phyloP scores from a whole-genome alignment of 352 stramenopile genomes.

The Globisporangium perplexum region DNA sequence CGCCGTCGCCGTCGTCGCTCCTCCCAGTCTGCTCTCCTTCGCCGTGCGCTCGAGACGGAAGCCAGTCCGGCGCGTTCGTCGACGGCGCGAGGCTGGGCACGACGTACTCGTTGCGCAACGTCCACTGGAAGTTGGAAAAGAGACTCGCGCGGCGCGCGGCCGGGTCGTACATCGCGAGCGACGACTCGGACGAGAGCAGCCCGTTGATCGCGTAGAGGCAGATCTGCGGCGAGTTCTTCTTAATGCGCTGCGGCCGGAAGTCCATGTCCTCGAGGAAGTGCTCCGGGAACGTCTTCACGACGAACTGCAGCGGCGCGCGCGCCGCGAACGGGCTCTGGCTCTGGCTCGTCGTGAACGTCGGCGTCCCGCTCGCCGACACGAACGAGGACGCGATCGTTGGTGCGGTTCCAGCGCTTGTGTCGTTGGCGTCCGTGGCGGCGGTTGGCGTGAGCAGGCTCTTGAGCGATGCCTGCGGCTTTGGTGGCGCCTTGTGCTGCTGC shows the following conservation, averaged over 20 bases:
- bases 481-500: conserved; percentile 11
- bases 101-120: conserved; percentile 55
- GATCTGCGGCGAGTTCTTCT: conserved; percentile 60
- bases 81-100: conserved; percentile 43
- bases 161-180: conserved; percentile 64
- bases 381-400: conserved; percentile 10
- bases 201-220: conserved; percentile 76
- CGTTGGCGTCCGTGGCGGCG: not conserved
- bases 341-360: conserved; percentile 12
- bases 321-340: not conserved
- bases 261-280: conserved; percentile 83
- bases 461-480: conserved; percentile 11
- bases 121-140: conserved; percentile 83
- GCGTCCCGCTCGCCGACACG: conserved; percentile 8
- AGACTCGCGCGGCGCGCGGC: conserved; percentile 40
- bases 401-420: not conserved
- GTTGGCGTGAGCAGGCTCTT: conserved; percentile 7
- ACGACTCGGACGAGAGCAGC: conserved; percentile 60
- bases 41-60: no score
- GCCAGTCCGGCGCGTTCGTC: not conserved
- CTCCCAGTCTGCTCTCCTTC: conserved; percentile 3
- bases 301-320: conserved; percentile 24
- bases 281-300: conserved; percentile 81
- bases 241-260: conserved; percentile 81
- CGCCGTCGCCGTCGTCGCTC: not conserved